Base-by-base conservation (phyloP, 306 rosid species). In the Sicyos baderoa region DNA sequence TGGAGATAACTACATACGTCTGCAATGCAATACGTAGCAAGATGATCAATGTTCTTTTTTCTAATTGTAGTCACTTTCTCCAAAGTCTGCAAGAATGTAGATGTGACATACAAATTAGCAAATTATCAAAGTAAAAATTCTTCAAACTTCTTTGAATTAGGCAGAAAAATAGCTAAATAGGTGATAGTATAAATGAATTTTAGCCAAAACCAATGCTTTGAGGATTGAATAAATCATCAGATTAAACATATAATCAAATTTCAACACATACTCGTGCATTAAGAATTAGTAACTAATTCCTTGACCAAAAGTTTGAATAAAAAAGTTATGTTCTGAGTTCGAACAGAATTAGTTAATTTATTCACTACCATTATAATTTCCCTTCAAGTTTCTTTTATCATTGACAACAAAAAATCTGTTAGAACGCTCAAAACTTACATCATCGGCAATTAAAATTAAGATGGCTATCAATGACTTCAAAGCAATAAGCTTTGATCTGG, bases 401-500 rank as follows among this genome's bases (percentile, higher is more conserved):
- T 10, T 42, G 52, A 63, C 29, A 40, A 58, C 64, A 58, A 58
- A 65, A 42, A 21, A 40, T 4, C 17, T 13, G 29, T 21, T 21
- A 21, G 21, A 65, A 65, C 5, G 51, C 40, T 65, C 22, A 29
- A 66, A 73, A 82, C 98, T 89, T 79, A 89, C 98, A 62, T 88
- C 81, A 72, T 83, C 86, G 74, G 73, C 75, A 55, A 72, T 76
- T 51, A 93, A 83, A 54, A 91, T 80, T 79, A 87, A 75, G 72
- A 83, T 78, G 55, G 86, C 80, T 68, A 78, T 82, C 75, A 92
- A 76, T 54, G 87, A 83, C 81, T 77, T 86, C 58, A 87, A 62
- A 14, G 96, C 91, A 71, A 89, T 75, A 77, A 86, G 87, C 76
- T 85, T 93, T 40, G 98, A 88, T 71, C 81, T 86, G 72, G 86